phyloP scores from a whole-genome alignment of 169 alveolate genomes.

The Fabrea salina region DNA sequence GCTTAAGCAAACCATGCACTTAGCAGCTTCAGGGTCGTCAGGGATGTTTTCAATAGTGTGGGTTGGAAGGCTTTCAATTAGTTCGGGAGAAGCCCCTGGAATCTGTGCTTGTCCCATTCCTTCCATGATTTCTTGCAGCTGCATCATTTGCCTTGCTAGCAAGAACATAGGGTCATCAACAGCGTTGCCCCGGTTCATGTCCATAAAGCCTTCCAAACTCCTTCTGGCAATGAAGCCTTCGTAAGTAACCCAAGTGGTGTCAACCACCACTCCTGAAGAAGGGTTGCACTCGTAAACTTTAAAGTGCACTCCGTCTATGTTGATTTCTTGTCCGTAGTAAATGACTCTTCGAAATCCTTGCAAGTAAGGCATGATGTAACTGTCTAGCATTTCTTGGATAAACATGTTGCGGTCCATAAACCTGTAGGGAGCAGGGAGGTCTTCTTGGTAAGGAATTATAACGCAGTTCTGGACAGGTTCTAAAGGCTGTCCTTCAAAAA shows the following conservation, averaged over 20 bases:
- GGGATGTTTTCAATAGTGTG: background rate
- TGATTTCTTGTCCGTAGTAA: background rate
- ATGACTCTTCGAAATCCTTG: slow-evolving; percentile 11
- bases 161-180: background rate
- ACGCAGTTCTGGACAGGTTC: background rate
- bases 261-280: background rate
- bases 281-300: background rate
- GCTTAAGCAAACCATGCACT: slow-evolving; percentile 21
- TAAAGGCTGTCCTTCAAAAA: slow-evolving; percentile 24
- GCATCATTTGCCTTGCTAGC: background rate
- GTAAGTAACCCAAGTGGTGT: background rate
- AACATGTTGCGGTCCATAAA: background rate
- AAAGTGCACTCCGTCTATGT: background rate
- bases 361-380: background rate
- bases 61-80: background rate
- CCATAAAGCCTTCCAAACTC: background rate
- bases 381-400: background rate
- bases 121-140: background rate
- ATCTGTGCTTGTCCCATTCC: background rate
- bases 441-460: slow-evolving; percentile 10
- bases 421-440: background rate
- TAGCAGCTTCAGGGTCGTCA: background rate
- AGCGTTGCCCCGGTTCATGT: background rate
- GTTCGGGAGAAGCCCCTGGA: background rate
- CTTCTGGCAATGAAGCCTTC: slow-evolving; percentile 11